Evolutionary conservation across 2,329 filamentous ascomycete species (phyloP).

Genomic region (Exophiala aquamarina): DNA sequence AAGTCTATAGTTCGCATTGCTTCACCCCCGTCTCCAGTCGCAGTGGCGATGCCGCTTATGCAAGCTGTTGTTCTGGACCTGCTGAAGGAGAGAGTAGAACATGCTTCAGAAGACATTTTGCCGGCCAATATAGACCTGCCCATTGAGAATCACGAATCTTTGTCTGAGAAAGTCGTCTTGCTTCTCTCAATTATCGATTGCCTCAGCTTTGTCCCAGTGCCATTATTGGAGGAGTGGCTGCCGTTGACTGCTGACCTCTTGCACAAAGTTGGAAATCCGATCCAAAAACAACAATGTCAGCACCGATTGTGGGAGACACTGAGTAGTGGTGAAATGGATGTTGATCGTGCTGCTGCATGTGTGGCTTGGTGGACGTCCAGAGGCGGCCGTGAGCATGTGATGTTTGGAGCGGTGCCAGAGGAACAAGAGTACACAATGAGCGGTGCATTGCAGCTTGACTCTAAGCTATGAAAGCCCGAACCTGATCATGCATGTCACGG

Average conservation of each 20-base stretch:
- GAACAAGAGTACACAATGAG: conserved; percentile 52
- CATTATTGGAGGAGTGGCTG: conserved; percentile 77
- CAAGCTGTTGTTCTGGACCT: conserved; percentile 80
- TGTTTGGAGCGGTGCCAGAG: conserved; percentile 44
- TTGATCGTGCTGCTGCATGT: conserved; percentile 74
- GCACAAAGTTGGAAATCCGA: conserved; percentile 60
- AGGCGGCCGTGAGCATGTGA: conserved; percentile 58
- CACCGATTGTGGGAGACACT: conserved; percentile 77
- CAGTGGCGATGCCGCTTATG: conserved; percentile 71
- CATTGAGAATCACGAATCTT: conserved; percentile 32
- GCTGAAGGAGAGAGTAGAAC: conserved; percentile 63
- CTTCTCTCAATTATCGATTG: conserved; percentile 77
- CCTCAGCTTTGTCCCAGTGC: conserved; percentile 69
- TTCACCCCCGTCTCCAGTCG: conserved; percentile 74
- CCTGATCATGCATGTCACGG: no score
- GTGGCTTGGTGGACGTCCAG: conserved; percentile 82
- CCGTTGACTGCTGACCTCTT: conserved; percentile 68
- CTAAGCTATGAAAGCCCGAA: conserved; percentile 47
- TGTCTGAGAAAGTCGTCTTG: conserved; percentile 79
- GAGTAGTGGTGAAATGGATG: conserved; percentile 81
- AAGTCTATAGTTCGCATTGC: conserved; percentile 80
- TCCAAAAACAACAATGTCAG: conserved; percentile 64
- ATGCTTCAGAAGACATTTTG: conserved; percentile 53
- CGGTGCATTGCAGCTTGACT: conserved; percentile 50
- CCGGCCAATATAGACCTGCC: conserved; percentile 38